A percentile compares a stretch with the other conserved stretches of the same genome.
phyloP scores from a whole-genome alignment of 2,329 filamentous ascomycete species.

The Epichloe festucae region DNA sequence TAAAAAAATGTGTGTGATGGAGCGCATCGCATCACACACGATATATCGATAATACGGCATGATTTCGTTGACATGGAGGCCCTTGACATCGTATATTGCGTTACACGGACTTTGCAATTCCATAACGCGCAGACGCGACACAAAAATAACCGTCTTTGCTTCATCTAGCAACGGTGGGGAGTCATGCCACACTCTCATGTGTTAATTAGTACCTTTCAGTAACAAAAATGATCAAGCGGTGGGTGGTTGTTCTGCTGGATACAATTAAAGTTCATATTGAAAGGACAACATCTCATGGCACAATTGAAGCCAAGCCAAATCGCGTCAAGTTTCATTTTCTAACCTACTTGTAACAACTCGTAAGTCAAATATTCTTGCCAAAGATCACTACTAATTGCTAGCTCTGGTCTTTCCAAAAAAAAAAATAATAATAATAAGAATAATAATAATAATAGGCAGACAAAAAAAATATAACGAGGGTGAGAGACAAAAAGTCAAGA shows the following conservation, averaged over 20 bases:
- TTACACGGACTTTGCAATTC: no score
- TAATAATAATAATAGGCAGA: conserved; percentile 3
- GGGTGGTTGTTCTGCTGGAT: neutral
- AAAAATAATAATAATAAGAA: conserved; percentile 6
- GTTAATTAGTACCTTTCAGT: neutral
- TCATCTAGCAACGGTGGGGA: neutral
- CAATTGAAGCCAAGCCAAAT: neutral
- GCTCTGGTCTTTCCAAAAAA: neutral
- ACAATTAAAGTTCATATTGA: neutral
- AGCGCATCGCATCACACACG: no score
- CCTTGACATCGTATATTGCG: no score
- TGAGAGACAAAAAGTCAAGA: conserved; percentile 8
- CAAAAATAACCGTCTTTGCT: neutral
- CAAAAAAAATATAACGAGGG: conserved; percentile 6
- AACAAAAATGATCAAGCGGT: neutral
- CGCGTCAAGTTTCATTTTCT: neutral
- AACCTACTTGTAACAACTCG: neutral
- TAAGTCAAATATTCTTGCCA: neutral
- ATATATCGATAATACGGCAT: no score
- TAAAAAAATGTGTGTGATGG: no score
- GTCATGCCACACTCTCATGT: neutral
- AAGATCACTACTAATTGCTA: conserved; percentile 3
- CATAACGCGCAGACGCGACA: neutral
- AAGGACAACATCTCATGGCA: neutral
- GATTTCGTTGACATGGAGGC: no score